These are phyloP conservation scores for Salinomyces thailandicus DNA, from an alignment of 2,329 filamentous ascomycete species.

Conservation along the genomic window DNA sequence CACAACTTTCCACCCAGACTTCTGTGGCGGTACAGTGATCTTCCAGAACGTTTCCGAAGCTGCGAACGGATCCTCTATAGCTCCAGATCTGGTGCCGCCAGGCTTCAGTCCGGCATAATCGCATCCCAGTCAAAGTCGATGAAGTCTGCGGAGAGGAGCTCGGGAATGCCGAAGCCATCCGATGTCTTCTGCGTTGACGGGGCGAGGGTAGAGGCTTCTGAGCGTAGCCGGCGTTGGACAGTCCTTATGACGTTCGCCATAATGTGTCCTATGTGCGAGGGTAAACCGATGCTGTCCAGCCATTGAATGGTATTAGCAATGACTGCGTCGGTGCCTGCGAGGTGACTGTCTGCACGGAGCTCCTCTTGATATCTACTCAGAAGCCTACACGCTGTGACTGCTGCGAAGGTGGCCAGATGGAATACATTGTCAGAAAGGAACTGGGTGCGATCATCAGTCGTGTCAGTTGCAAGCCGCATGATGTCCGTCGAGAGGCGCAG, in stretches of 20 bases:
- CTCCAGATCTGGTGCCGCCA: no score
- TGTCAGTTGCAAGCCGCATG: not conserved
- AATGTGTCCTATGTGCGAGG: not conserved
- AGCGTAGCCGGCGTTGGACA: not conserved
- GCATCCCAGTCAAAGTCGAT: not conserved
- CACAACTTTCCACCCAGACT: no score
- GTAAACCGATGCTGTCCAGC: not conserved
- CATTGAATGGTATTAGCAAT: not conserved
- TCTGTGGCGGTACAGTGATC: no score
- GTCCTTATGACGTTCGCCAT: not conserved
- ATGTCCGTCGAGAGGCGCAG: not conserved
- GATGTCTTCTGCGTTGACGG: not conserved
- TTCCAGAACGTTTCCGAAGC: no score
- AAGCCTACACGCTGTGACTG: not conserved
- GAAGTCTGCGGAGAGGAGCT: not conserved
- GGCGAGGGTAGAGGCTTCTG: not conserved
- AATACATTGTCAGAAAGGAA: not conserved
- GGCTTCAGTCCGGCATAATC: not conserved
- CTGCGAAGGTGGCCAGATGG: not conserved
- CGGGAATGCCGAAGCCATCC: not conserved
- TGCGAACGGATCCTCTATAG: no score
- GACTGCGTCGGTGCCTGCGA: not conserved
- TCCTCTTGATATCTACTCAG: not conserved
- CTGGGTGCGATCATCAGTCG: not conserved
- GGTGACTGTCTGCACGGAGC: not conserved